Evolutionary conservation across 306 rosid species (phyloP).

Genomic region (Fragaria nilgerrensis): DNA sequence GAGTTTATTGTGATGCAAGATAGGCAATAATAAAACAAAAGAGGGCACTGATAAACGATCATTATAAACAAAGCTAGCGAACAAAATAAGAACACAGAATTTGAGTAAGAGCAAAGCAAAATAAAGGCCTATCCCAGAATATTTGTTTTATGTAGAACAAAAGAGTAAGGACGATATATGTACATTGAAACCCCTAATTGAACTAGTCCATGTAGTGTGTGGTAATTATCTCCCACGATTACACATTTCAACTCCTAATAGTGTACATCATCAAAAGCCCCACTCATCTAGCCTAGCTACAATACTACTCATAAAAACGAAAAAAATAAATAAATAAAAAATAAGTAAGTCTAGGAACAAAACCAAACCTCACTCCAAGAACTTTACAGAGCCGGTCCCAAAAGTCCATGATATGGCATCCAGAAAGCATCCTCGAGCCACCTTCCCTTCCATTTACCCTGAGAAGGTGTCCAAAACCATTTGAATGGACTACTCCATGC

Average conservation of each 20-base stretch:
- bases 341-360: background rate
- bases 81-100: background rate
- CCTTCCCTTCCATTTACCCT: slow-evolving; percentile 98
- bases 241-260: background rate
- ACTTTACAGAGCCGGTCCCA: slow-evolving; percentile 92
- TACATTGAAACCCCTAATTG: background rate
- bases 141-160: background rate
- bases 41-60: background rate
- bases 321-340: background rate
- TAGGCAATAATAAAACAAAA: background rate
- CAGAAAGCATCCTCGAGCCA: slow-evolving; percentile 82
- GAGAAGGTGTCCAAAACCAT: slow-evolving; percentile 96
- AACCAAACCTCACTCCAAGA: slow-evolving; percentile 78
- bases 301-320: background rate
- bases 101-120: background rate
- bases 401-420: slow-evolving; percentile 86
- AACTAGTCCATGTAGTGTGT: background rate
- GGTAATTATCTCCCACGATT: background rate
- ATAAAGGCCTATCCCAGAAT: background rate
- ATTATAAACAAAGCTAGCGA: background rate
- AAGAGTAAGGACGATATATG: background rate
- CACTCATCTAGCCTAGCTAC: background rate
- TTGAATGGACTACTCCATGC: slow-evolving; percentile 91
- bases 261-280: background rate
- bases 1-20: background rate